Percentiles rank a stretch among this genome's conserved stretches.
phyloP scores from a whole-genome alignment of 495 filamentous ascomycete genomes.

The Extremus antarcticus region DNA sequence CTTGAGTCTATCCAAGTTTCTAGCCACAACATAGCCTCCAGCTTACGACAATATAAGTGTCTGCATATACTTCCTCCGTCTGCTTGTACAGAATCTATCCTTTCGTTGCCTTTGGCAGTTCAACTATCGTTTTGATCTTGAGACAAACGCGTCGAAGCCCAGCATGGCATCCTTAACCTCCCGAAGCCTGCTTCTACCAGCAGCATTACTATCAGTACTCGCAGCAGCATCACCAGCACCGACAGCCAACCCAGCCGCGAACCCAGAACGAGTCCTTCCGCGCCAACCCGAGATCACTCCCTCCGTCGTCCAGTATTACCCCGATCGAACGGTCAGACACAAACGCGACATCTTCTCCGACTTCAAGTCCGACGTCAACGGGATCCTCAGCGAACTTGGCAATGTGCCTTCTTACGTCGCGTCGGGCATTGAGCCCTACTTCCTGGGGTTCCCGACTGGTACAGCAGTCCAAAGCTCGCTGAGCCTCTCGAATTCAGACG shows the following conservation, averaged over 20 bases:
- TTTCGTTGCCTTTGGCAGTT: not conserved
- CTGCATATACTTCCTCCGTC: too few species aligned
- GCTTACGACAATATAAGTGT: too few species aligned
- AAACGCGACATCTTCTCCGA: conserved; percentile 38
- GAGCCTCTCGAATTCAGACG: conserved; percentile 44
- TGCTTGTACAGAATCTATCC: not conserved
- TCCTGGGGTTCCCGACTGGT: conserved; percentile 56
- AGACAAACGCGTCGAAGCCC: not conserved
- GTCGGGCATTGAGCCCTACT: conserved; percentile 54
- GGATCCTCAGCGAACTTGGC: conserved; percentile 32
- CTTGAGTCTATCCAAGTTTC: too few species aligned
- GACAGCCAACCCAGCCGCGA: not conserved
- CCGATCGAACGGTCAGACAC: conserved; percentile 29
- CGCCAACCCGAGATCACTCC: conserved; percentile 41
- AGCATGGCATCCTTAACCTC: conserved; percentile 7
- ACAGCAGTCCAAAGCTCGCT: conserved; percentile 46
- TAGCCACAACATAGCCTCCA: too few species aligned
- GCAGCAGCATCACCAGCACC: conserved; percentile 13
- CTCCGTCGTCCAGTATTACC: conserved; percentile 30
- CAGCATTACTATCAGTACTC: conserved; percentile 3
- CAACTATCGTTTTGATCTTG: not conserved
- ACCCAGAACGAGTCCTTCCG: conserved; percentile 14
- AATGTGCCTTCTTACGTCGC: conserved; percentile 50
- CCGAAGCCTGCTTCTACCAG: conserved; percentile 11
- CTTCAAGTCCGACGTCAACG: conserved; percentile 27